Evolutionary conservation across 306 rosid species (phyloP), one percentile per base, ranked within the genome.

Genomic region (Arachis hypogaea): DNA sequence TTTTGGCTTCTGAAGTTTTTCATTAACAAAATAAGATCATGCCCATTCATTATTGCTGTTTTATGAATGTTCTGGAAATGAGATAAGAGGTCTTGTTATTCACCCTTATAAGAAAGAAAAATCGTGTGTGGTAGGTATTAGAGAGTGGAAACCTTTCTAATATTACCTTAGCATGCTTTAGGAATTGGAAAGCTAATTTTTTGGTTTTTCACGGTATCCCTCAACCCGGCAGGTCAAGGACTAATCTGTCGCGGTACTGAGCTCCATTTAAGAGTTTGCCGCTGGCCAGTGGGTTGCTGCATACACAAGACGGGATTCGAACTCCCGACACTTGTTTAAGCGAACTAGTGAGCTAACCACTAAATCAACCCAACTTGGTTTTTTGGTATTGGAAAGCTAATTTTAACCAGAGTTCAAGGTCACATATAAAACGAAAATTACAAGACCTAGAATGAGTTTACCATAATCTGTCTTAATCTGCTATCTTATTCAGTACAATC

Each of bases 1-100:
- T 74, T 47, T 57, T 46, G 73, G 63, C 38, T 33, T 33, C 38
- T 33, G 62, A 61, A 59, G 73, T 16, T 82, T 69, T 5, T 57
- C 30, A 42, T 58, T 44, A 49, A 58, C 11, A 33, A 28, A 57
- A 42, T 45, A 50, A 66, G 69, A 41, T 44, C 42, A 43, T 46
- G 65, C 11, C 9, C 33, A 6, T 77, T 51, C 6, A 10, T 12
- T 11, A 38, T 57, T 7, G 62, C 3, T 68, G 63, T 49, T 50
- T 59, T 67, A 59, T 59, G 71, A 11, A 60, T 58, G 42, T 66
- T 38, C 69, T 49, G 11, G 65, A 54, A 59, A 59, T 40, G 54
- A 44, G 50, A 72, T 70, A 55, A 47, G 11, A 69, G 16, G 45
- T 28, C 28, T 61, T 67, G 14, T 22, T 22, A 22, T 22, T 22